Base-by-base conservation (phyloP, 2,329 filamentous ascomycete genomes). In the Colletotrichum siamense region DNA sequence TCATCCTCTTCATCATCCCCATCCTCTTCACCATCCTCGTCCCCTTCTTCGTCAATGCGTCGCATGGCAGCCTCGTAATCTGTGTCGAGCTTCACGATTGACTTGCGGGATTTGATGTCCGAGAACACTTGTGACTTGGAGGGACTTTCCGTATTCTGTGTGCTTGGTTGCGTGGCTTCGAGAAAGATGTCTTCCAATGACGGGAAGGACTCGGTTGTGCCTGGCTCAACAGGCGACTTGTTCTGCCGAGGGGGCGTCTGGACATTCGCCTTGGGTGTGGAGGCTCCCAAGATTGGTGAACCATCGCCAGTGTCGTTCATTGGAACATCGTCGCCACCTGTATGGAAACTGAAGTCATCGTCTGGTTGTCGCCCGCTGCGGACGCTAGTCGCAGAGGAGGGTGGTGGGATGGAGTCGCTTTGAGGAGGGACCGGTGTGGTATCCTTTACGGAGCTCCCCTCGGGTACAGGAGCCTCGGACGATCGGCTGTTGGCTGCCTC, bases 331-430 rank as follows among this genome's bases (percentile, higher is more conserved):
- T 84, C 80, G 22, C 78, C 76, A 52, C 84, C 83, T 52, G 83
- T 80, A 44, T 86, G 84, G 16, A 84, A 80, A 78, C 82, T 82
- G 68, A 85, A 84, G 15, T 84, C 81, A 7, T 85, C 86, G 72
- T 90, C 88, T 5, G 87, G 86, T 73, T 91, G 90, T 16, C 88
- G 86, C 28, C 89, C 90, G 79, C 87, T 91, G 75, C 63, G 84
- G 78, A 85, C 81, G 78, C 86, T 91, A 75, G 84, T 85, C 10
- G 81, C 81, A 24, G 87, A 86, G 1, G 86, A 87, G 13, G 59
- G 59, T 5, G 82, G 81, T 28, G 81, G 62, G 13, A 26, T 44
- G 24, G 28, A 7, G 4, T 66, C 59, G 32, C 72, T 52, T 13
- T 61, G 59, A 26, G 32, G 28, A 24, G 28, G 66, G n/a, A 28